A percentile compares a stretch with the other conserved stretches of the same genome.
These are phyloP conservation scores for Baorangia bicolor DNA, from an alignment of 768 basidiomycete species.

Conservation along the genomic window DNA sequence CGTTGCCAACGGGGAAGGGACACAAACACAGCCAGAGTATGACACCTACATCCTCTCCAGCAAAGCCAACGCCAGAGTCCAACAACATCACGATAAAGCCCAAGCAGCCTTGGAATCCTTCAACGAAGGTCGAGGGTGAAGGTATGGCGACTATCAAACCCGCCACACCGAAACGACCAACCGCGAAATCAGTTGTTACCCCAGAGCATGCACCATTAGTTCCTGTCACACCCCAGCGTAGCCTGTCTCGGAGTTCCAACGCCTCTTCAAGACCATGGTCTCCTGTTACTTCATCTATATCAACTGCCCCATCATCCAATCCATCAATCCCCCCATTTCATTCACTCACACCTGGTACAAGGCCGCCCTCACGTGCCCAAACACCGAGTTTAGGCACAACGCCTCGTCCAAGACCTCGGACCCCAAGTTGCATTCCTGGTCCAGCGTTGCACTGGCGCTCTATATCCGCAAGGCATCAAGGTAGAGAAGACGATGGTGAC, in stretches of 20 bases:
- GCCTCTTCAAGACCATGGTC: slow-evolving; percentile 81
- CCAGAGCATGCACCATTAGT: slow-evolving; percentile 45
- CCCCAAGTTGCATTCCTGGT: slow-evolving; percentile 76
- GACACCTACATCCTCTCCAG: slow-evolving; percentile 68
- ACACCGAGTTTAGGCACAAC: slow-evolving; percentile 48
- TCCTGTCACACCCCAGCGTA: slow-evolving; percentile 55
- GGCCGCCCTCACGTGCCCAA: slow-evolving; percentile 57
- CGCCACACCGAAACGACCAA: slow-evolving; percentile 48
- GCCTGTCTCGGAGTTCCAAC: slow-evolving; percentile 72
- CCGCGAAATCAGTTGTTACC: slow-evolving; percentile 46
- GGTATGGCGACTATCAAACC: slow-evolving; percentile 47
- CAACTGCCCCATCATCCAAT: slow-evolving; percentile 58
- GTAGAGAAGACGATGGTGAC: slow-evolving; percentile 44
- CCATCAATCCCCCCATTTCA: slow-evolving; percentile 37
- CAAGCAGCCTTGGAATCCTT: slow-evolving; percentile 73
- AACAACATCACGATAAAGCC: slow-evolving; percentile 42
- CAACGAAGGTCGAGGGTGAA: slow-evolving; percentile 68
- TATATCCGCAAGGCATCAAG: slow-evolving; percentile 47
- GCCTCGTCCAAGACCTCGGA: slow-evolving; percentile 72
- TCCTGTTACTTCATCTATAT: slow-evolving; percentile 67
- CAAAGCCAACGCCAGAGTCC: slow-evolving; percentile 36
- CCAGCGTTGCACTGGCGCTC: slow-evolving; percentile 53
- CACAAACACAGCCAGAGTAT: slow-evolving; percentile 73
- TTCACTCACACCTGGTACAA: slow-evolving; percentile 27
- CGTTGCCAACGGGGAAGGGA: slow-evolving; percentile 54